These are phyloP conservation scores for Curvularia verruculosa DNA, from an alignment of 2,329 filamentous ascomycete genomes.

Conservation along the genomic window DNA sequence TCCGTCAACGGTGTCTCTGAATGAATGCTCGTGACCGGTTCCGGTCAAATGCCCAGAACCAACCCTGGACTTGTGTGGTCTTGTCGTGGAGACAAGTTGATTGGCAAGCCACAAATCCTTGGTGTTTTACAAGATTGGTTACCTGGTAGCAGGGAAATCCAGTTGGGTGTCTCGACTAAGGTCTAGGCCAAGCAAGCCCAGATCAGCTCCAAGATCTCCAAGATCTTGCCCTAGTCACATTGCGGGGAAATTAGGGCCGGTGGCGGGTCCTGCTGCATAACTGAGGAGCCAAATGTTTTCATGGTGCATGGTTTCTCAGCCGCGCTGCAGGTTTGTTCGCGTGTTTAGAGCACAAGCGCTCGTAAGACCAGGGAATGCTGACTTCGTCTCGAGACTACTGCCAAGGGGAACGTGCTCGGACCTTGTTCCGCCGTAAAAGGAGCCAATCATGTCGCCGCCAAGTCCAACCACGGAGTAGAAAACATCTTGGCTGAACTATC, in stretches of 20 bases:
- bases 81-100: conserved; percentile 24
- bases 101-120: conserved; percentile 37
- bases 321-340: conserved; percentile 6
- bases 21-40: conserved; percentile 17
- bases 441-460: conserved; percentile 25
- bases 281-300: conserved; percentile 14
- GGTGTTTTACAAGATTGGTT: conserved; percentile 19
- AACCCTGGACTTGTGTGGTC: conserved; percentile 19
- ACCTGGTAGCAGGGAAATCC: conserved; percentile 15
- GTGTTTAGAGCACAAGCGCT: conserved; percentile 9
- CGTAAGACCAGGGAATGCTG: conserved; percentile 14
- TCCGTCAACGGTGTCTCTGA: not conserved
- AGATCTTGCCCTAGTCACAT: conserved; percentile 21
- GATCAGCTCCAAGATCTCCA: conserved; percentile 16
- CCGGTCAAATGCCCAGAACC: conserved; percentile 19
- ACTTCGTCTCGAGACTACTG: conserved; percentile 26
- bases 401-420: conserved; percentile 6
- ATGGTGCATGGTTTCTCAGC: conserved; percentile 14
- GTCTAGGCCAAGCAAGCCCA: conserved; percentile 31
- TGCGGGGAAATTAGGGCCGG: conserved; percentile 15
- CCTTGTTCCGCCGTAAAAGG: conserved; percentile 2
- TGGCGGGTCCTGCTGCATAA: conserved; percentile 10
- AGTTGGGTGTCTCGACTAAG: conserved; percentile 16
- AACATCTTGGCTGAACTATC: conserved; percentile 21
- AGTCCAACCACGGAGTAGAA: conserved; percentile 3